These are phyloP conservation scores for Scutellaria barbata DNA, from an alignment of 257 asterid genomes.

Conservation along the genomic window DNA sequence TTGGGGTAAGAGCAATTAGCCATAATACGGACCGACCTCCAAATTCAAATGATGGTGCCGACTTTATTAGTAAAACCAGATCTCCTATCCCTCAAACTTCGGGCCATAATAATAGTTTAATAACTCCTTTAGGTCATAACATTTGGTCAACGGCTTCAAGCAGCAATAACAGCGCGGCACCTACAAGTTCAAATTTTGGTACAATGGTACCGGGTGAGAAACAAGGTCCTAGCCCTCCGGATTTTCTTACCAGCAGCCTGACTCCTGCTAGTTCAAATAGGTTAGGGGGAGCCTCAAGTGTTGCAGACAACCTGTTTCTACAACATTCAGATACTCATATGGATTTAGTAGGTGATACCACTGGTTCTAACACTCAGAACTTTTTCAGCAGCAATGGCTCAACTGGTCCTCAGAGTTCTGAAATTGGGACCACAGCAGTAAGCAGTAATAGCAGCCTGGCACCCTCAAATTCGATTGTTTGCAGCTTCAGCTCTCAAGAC, in stretches of 20 bases:
- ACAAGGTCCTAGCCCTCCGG: slow-evolving; percentile 38
- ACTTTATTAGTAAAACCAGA: slow-evolving; percentile 36
- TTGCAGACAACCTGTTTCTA: slow-evolving; percentile 29
- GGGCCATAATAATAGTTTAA: slow-evolving; percentile 33
- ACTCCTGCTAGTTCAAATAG: slow-evolving; percentile 34
- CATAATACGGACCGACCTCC: slow-evolving; percentile 39
- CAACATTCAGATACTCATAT: slow-evolving; percentile 40
- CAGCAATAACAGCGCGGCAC: slow-evolving; percentile 34
- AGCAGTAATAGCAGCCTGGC: slow-evolving; percentile 36
- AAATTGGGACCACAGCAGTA: slow-evolving; percentile 38
- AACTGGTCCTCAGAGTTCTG: slow-evolving; percentile 42
- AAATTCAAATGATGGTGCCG: slow-evolving; percentile 38
- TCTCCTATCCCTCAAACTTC: slow-evolving; percentile 41
- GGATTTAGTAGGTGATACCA: slow-evolving; percentile 37
- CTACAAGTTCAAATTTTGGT: slow-evolving; percentile 38
- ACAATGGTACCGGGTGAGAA: slow-evolving; percentile 37
- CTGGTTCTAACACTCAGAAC: slow-evolving; percentile 33
- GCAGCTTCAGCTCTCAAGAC: slow-evolving; percentile 37
- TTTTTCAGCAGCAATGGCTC: slow-evolving; percentile 35
- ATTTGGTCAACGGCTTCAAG: slow-evolving; percentile 42
- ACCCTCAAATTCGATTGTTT: slow-evolving; percentile 39
- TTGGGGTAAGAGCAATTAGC: slow-evolving; percentile 36
- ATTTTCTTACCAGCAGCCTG: slow-evolving; percentile 34
- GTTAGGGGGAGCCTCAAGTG: slow-evolving; percentile 31
- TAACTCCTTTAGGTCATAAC: slow-evolving; percentile 37